Conservation (phyloP, 75 land plant species). For the Cunninghamia lanceolata region DNA sequence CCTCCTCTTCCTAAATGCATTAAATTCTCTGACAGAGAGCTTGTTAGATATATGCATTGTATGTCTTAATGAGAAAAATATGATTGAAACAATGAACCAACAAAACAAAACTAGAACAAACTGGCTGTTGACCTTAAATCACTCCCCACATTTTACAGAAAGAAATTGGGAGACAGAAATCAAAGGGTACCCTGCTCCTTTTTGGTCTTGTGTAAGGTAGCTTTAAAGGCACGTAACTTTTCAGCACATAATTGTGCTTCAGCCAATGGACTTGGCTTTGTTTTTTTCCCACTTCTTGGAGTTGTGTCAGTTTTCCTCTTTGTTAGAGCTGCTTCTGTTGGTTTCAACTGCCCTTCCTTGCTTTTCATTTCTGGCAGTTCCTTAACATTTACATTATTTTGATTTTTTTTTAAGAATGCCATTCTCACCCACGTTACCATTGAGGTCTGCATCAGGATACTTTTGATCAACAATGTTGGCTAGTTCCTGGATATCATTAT, state of each 20-base stretch:
- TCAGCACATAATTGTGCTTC: conserved; percentile 90
- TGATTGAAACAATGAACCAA: not conserved
- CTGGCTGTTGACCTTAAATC: not conserved
- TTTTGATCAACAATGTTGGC: conserved; percentile 6
- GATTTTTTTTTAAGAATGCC: conserved; percentile 16
- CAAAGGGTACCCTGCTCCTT: conserved; percentile 72
- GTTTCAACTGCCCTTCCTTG: conserved; percentile 49
- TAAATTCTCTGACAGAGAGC: not conserved
- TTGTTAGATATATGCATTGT: not conserved
- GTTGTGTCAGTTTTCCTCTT: conserved; percentile 43
- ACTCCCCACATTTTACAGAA: not conserved
- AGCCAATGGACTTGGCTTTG: conserved; percentile 49
- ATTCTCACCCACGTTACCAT: conserved; percentile 6
- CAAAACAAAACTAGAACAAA: not conserved
- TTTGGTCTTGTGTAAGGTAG: conserved; percentile 75
- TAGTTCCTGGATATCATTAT: conserved; percentile 53
- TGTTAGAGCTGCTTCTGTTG: conserved; percentile 34
- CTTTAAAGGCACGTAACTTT: conserved; percentile 70
- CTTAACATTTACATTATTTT: conserved; percentile 16
- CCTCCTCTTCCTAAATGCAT: conserved; percentile 73
- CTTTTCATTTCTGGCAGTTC: conserved; percentile 43
- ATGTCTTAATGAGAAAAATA: no score
- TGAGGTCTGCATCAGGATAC: not conserved
- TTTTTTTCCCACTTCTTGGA: conserved; percentile 44
- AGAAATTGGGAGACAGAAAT: not conserved